Conservation (phyloP, 2,329 filamentous ascomycete species). For the Aplosporella prunicola region DNA sequence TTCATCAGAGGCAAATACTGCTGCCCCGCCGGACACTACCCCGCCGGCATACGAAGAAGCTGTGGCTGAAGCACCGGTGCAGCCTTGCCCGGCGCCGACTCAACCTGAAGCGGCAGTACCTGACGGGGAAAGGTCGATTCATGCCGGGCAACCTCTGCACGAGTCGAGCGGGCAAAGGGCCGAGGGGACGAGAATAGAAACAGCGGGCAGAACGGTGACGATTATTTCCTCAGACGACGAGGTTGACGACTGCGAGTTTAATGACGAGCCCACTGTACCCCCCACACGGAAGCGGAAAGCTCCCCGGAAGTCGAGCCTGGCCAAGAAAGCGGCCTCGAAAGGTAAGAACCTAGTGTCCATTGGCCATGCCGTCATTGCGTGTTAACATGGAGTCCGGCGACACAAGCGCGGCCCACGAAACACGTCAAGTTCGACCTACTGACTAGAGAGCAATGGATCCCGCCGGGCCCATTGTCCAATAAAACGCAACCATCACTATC, state of each 20-base stretch:
- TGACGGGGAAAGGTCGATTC: too few relatives aligned
- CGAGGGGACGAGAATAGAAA: background rate
- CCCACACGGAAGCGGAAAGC: background rate
- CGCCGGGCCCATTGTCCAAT: too few relatives aligned
- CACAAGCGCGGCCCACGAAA: background rate
- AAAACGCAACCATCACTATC: background rate
- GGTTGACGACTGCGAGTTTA: background rate
- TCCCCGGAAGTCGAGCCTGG: background rate
- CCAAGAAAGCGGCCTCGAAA: background rate
- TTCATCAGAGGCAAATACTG: conserved; percentile 1
- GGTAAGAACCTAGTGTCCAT: background rate
- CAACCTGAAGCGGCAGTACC: too few relatives aligned
- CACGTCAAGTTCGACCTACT: conserved; percentile 3
- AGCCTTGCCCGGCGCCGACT: background rate
- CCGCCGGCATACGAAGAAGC: background rate
- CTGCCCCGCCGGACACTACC: background rate
- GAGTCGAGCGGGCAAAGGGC: background rate
- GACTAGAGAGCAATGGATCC: too few relatives aligned
- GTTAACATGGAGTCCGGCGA: too few relatives aligned
- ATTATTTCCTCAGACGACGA: conserved; percentile 1
- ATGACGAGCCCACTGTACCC: background rate
- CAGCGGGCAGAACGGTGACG: background rate
- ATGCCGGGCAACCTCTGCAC: too few relatives aligned
- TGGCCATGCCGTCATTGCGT: background rate
- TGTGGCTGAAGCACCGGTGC: background rate